A percentile compares a stretch with the other conserved stretches of the same genome.
These are phyloP conservation scores for Xenoacremonium recifei DNA, from an alignment of 2,329 filamentous ascomycete species.

Conservation along the genomic window DNA sequence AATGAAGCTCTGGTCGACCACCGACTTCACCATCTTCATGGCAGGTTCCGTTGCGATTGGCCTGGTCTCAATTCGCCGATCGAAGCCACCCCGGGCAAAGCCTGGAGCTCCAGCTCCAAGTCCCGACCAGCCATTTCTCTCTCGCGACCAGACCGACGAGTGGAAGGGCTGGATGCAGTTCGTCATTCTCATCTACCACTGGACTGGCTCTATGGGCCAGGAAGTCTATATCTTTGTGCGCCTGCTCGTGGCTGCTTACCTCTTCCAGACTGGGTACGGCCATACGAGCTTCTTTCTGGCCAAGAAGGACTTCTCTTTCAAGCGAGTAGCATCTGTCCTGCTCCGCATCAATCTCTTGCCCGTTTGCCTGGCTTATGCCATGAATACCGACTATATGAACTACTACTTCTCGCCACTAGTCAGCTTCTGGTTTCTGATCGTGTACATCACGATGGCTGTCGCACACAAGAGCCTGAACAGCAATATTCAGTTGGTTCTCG, in stretches of 20 bases:
- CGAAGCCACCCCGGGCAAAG: slow-evolving; percentile 11
- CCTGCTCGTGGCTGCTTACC: slow-evolving; percentile 56
- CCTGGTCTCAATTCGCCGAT: slow-evolving; percentile 19
- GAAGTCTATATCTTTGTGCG: slow-evolving; percentile 55
- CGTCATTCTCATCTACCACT: slow-evolving; percentile 53
- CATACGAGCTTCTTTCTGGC: slow-evolving; percentile 58
- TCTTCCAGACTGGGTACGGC: slow-evolving; percentile 62
- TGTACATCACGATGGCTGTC: slow-evolving; percentile 50
- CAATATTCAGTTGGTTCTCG: slow-evolving; percentile 39
- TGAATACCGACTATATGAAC: slow-evolving; percentile 48
- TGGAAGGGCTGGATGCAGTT: slow-evolving; percentile 67
- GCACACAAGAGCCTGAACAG: slow-evolving; percentile 40
- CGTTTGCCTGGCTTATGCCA: slow-evolving; percentile 52
- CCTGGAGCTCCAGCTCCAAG: slow-evolving; percentile 4
- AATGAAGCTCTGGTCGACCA: slow-evolving; percentile 18
- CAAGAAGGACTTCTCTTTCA: slow-evolving; percentile 55
- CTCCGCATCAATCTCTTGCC: slow-evolving; percentile 57
- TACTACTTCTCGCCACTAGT: slow-evolving; percentile 60
- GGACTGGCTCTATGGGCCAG: slow-evolving; percentile 47
- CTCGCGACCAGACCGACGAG: slow-evolving; percentile 57
- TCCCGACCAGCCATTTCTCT: slow-evolving; percentile 19
- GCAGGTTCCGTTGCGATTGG: slow-evolving; percentile 13
- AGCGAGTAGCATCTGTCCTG: slow-evolving; percentile 49
- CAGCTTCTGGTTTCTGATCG: slow-evolving; percentile 61
- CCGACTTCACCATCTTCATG: slow-evolving; percentile 21